A percentile compares a stretch with the other conserved stretches of the same genome.
Evolutionary conservation across 176 grass and related monocot genomes (phyloP).

Genomic region (Poa pratensis): DNA sequence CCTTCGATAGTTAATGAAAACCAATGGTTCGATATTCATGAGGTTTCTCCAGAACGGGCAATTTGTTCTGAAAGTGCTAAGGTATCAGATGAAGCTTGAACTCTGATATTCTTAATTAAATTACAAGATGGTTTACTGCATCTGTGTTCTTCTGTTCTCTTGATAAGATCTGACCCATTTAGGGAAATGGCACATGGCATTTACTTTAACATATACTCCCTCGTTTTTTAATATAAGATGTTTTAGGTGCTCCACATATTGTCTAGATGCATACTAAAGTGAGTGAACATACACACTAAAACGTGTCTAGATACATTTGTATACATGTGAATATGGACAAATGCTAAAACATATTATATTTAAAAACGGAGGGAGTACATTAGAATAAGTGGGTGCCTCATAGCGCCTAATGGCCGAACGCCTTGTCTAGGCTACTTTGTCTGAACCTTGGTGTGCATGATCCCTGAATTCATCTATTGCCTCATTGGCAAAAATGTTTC

Average conservation of each 20-base stretch:
- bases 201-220: conserved; percentile 6
- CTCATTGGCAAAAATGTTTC: not conserved
- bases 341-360: too few species aligned
- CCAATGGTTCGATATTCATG: conserved; percentile 55
- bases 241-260: too few species aligned
- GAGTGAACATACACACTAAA: too few species aligned
- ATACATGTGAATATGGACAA: too few species aligned
- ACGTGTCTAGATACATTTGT: too few species aligned
- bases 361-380: not conserved
- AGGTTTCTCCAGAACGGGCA: conserved; percentile 83
- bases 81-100: conserved; percentile 51
- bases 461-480: conserved; percentile 16
- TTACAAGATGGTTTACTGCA: not conserved
- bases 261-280: too few species aligned
- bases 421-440: not conserved
- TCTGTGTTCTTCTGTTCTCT: conserved; percentile 37
- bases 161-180: conserved; percentile 17
- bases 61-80: conserved; percentile 85
- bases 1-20: conserved; percentile 47
- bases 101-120: conserved; percentile 7
- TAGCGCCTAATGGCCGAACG: not conserved
- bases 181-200: not conserved
- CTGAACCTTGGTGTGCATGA: not conserved
- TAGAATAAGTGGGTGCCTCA: not conserved
- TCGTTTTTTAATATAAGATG: too few species aligned